Percentiles rank a stretch among this genome's conserved stretches.
phyloP scores from a whole-genome alignment of 345 rosid genomes.

The Punica granatum region DNA sequence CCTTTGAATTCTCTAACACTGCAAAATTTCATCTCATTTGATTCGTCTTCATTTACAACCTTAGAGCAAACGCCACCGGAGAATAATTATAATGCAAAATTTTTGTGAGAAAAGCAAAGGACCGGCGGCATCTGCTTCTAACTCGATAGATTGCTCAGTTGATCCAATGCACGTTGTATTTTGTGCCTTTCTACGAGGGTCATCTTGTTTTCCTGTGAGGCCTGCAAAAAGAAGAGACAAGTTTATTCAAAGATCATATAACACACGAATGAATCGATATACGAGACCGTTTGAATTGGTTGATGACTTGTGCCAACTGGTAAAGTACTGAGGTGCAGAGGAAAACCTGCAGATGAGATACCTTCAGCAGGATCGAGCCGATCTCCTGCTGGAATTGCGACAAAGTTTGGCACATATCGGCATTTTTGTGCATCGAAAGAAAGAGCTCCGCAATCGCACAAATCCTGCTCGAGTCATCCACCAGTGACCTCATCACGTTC shows the following conservation, averaged over 20 bases:
- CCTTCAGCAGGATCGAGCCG: constrained; percentile 30
- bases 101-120: neutral
- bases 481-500: constrained; percentile 26
- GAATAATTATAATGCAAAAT: neutral
- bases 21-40: neutral
- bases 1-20: neutral
- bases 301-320: too few species aligned
- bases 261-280: too few species aligned
- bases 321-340: neutral
- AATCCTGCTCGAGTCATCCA: constrained; percentile 32
- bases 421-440: constrained; percentile 48
- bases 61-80: neutral
- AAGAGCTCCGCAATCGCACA: constrained; percentile 42
- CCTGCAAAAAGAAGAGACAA: constrained; percentile 29
- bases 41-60: neutral
- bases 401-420: too few species aligned
- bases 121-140: too few species aligned
- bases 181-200: constrained; percentile 49
- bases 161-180: constrained; percentile 35
- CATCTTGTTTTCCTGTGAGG: constrained; percentile 28
- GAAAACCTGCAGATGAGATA: constrained; percentile 50
- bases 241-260: neutral
- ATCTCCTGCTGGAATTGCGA: too few species aligned
- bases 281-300: too few species aligned
- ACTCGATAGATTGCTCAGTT: constrained; percentile 13